Base-by-base conservation (phyloP, 164 flowering plant genomes). In the Aristolochia californica region DNA sequence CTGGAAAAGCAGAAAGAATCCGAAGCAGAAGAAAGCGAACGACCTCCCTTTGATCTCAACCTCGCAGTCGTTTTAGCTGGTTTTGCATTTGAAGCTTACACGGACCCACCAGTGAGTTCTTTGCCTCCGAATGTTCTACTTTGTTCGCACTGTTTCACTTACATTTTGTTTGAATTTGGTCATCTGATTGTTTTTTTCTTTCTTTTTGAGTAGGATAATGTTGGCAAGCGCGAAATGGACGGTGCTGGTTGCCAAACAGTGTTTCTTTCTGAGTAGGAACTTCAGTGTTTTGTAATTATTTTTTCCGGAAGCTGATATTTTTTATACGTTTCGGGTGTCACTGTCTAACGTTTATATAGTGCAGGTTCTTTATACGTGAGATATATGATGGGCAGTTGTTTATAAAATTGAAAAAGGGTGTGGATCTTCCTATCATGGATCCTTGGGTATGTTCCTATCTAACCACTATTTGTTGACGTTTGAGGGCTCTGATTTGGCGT, bases 51-150 rank as follows among this genome's bases (percentile, higher is more conserved):
- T 55, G 96, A 91, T 70, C 79, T 88, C 65, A 86, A 85, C 68
- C 87, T 91, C 57, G 98, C 98, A 8, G 96, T 91, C 12, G 68
- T 91, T 49, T 88, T 91, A 15, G 96, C 98, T 53, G 98, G 98
- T 45, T 91, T 91, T 61, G 91, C 98, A 0, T 91, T 91, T 62
- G 98, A 91, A 68, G 98, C 98, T 27, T 91, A 91, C 58, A 61
- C 73, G 0, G 82, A 71, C 23, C 96, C 98, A 0, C 91, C 91
- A 16, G 98, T 88, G 66, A 68, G 24, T 48, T 13, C 21, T 22
- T 43, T 14, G 51, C 51, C 44, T n/a, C n/a, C n/a, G n/a, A n/a
- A n/a, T n/a, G 16, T 45, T 45, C 34, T 14, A 48, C 13, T 13
- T 28, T 28, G 20, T n/a, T 17, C 24, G 22, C 22, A 2, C 15